Evolutionary conservation across 441 rosid species (phyloP).

Genomic region (Jatropha multifida): DNA sequence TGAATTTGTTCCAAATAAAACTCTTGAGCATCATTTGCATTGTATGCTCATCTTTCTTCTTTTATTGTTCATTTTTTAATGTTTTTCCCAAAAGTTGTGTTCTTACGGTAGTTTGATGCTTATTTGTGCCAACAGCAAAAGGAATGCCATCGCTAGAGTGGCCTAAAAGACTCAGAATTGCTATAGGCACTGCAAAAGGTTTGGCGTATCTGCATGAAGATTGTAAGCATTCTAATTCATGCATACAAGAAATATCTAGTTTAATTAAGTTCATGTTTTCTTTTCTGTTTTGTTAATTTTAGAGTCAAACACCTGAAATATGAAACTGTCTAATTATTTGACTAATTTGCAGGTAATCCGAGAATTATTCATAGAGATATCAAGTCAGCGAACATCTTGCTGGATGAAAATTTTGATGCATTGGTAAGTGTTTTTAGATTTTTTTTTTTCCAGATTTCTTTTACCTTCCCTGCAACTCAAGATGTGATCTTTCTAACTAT

Average conservation of each 20-base stretch:
- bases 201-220: conserved; percentile 92
- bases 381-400: conserved; percentile 80
- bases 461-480: conserved; percentile 9
- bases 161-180: conserved; percentile 71
- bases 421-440: conserved; percentile 45
- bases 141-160: conserved; percentile 63
- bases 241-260: no score
- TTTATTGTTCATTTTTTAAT: neutral
- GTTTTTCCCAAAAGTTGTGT: neutral
- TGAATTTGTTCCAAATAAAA: conserved; percentile 79
- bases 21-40: conserved; percentile 80
- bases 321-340: conserved; percentile 4
- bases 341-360: conserved; percentile 60
- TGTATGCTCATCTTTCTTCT: conserved; percentile 31
- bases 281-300: no score
- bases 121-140: conserved; percentile 40
- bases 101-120: conserved; percentile 8
- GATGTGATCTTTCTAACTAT: neutral
- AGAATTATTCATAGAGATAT: conserved; percentile 88
- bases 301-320: neutral
- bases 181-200: conserved; percentile 89
- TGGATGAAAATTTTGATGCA: conserved; percentile 73
- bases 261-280: no score
- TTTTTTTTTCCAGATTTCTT: neutral
- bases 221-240: conserved; percentile 43